Evolutionary conservation across 345 rosid genomes (phyloP).

Genomic region (Mallotus nudiflorus): DNA sequence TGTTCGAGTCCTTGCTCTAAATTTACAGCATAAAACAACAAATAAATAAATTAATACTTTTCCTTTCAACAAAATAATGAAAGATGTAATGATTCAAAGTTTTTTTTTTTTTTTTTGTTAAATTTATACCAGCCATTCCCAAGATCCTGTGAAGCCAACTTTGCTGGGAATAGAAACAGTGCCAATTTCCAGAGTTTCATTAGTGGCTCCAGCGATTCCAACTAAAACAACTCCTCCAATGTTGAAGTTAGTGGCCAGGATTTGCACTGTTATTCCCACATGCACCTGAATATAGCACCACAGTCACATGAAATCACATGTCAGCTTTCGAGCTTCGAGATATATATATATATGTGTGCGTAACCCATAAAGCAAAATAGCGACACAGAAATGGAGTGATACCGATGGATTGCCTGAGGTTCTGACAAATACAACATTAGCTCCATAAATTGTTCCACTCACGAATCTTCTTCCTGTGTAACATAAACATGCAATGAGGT

Average conservation of each 20-base stretch:
- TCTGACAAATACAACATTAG: background rate
- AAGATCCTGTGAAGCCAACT: conserved; percentile 4
- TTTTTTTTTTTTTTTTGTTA: no score
- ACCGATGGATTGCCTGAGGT: background rate
- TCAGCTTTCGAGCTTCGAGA: no score
- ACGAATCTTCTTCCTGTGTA: background rate
- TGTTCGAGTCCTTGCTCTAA: background rate
- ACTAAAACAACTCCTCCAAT: background rate
- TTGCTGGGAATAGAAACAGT: background rate
- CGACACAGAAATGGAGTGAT: no score
- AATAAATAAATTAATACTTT: no score
- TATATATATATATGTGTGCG: no score
- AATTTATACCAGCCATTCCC: background rate
- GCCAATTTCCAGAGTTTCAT: background rate
- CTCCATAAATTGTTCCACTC: background rate
- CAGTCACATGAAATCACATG: no score
- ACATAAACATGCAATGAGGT: background rate
- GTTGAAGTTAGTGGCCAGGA: background rate
- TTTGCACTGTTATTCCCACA: background rate
- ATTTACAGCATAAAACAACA: background rate
- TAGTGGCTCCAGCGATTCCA: background rate
- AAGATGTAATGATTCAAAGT: no score
- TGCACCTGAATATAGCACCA: background rate
- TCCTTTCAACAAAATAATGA: no score
- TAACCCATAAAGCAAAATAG: no score